Conservation (phyloP, 768 basidiomycete species). For the Gloeopeniophorella convolvens region DNA sequence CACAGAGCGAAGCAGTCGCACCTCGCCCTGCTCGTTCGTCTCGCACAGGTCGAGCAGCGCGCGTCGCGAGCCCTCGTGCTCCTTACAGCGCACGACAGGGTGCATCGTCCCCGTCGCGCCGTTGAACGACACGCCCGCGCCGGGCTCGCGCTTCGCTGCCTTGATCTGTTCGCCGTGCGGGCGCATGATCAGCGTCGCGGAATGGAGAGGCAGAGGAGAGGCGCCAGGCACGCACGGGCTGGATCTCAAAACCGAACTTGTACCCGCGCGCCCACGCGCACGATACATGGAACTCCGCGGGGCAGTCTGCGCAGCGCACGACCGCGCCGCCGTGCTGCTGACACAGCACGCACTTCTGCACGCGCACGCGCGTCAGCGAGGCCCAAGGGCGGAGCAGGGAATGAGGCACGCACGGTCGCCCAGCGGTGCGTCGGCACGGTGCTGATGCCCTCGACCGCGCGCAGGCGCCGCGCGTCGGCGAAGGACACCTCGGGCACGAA, state of each 20-base stretch:
- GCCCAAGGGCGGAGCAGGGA: neutral
- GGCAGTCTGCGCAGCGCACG: slow-evolving; percentile 78
- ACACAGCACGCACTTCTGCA: slow-evolving; percentile 73
- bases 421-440: slow-evolving; percentile 65
- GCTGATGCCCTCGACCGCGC: slow-evolving; percentile 82
- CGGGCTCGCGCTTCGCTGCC: slow-evolving; percentile 63
- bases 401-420: slow-evolving; percentile 50
- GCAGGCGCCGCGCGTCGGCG: slow-evolving; percentile 65
- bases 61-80: slow-evolving; percentile 35
- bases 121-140: slow-evolving; percentile 63
- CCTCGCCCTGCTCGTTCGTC: slow-evolving; percentile 75
- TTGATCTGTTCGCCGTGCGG: slow-evolving; percentile 62
- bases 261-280: slow-evolving; percentile 86
- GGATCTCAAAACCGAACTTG: slow-evolving; percentile 90
- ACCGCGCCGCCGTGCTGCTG: slow-evolving; percentile 67
- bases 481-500: slow-evolving; percentile 84
- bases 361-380: slow-evolving; percentile 14
- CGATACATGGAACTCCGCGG: slow-evolving; percentile 73
- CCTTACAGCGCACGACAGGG: slow-evolving; percentile 18
- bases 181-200: neutral
- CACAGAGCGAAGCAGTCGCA: slow-evolving; percentile 37
- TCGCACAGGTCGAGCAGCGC: slow-evolving; percentile 82
- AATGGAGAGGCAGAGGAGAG: too few species aligned
- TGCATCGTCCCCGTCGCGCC: slow-evolving; percentile 34
- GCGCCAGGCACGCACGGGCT: slow-evolving; percentile 57